Conservation (phyloP, 2,329 filamentous ascomycete species). For the Beauveria scarabaeidicola region DNA sequence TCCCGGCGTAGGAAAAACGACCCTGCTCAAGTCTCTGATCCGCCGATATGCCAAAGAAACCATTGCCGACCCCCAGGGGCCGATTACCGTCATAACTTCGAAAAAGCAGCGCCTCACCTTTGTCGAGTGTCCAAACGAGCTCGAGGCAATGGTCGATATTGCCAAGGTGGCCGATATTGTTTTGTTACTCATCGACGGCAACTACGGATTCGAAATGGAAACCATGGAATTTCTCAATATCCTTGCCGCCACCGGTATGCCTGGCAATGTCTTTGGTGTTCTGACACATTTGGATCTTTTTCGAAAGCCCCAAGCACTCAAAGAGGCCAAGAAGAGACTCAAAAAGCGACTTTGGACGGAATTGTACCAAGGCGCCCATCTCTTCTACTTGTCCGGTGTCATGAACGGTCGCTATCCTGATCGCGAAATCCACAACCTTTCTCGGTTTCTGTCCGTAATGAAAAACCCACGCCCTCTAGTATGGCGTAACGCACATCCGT, state of each 20-base stretch:
- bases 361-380: constrained; percentile 89
- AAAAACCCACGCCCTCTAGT: constrained; percentile 95
- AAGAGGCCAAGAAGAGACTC: constrained; percentile 88
- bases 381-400: constrained; percentile 94
- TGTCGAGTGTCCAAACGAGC: constrained; percentile 91
- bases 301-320: constrained; percentile 82
- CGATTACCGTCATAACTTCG: constrained; percentile 91
- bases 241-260: constrained; percentile 90
- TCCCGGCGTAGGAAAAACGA: constrained; percentile 91
- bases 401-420: constrained; percentile 96
- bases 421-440: constrained; percentile 90
- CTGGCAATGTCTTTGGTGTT: constrained; percentile 95
- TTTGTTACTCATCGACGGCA: constrained; percentile 95
- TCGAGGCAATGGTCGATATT: constrained; percentile 94
- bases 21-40: constrained; percentile 87
- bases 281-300: constrained; percentile 95
- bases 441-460: constrained; percentile 94
- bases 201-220: constrained; percentile 99
- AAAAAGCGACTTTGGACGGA: constrained; percentile 97
- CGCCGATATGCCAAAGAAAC: constrained; percentile 94
- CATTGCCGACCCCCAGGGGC: constrained; percentile 78
- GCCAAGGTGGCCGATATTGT: constrained; percentile 97
- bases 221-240: constrained; percentile 99
- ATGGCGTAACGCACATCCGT: constrained; percentile 95
- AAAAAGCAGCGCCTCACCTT: constrained; percentile 94